Conservation (phyloP, 2,329 filamentous ascomycete species). For the Fusarium nygamai region DNA sequence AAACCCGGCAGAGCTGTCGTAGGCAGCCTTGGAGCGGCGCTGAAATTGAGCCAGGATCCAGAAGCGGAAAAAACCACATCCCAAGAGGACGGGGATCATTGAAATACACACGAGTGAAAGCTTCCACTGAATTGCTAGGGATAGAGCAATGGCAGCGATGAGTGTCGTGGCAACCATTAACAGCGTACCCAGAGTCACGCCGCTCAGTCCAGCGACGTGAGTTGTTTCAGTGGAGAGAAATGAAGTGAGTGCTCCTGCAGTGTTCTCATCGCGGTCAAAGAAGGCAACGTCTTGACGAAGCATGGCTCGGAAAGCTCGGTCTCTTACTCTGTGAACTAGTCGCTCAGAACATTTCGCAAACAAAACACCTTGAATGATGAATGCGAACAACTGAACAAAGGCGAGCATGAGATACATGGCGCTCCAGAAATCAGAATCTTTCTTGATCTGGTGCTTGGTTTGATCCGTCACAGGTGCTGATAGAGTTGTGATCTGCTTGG, state of each 20-base stretch:
- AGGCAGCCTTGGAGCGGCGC: conserved; percentile 79
- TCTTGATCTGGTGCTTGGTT: conserved; percentile 67
- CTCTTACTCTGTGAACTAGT: conserved; percentile 83
- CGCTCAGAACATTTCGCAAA: conserved; percentile 90
- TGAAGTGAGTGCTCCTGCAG: conserved; percentile 85
- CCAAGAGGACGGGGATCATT: conserved; percentile 79
- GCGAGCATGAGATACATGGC: conserved; percentile 90
- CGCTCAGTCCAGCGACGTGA: conserved; percentile 86
- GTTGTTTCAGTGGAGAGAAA: conserved; percentile 92
- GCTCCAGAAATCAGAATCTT: conserved; percentile 85
- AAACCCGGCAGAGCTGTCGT: conserved; percentile 83
- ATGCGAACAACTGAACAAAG: conserved; percentile 75
- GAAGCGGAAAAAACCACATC: conserved; percentile 88
- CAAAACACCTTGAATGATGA: conserved; percentile 72
- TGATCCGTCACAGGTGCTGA: conserved; percentile 61
- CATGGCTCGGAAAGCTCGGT: conserved; percentile 85
- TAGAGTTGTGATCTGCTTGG: conserved; percentile 83
- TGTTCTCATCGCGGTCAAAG: conserved; percentile 91
- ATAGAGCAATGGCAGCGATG: conserved; percentile 74
- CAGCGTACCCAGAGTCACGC: conserved; percentile 86
- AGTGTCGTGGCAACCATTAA: conserved; percentile 84
- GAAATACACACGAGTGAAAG: conserved; percentile 83
- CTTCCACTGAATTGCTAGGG: conserved; percentile 86
- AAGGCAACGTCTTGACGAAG: conserved; percentile 92
- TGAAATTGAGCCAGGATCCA: conserved; percentile 85